Percentiles rank a stretch among this genome's conserved stretches.
These are phyloP conservation scores for Medicago ruthenica DNA, from an alignment of 306 rosid species.

Conservation along the genomic window DNA sequence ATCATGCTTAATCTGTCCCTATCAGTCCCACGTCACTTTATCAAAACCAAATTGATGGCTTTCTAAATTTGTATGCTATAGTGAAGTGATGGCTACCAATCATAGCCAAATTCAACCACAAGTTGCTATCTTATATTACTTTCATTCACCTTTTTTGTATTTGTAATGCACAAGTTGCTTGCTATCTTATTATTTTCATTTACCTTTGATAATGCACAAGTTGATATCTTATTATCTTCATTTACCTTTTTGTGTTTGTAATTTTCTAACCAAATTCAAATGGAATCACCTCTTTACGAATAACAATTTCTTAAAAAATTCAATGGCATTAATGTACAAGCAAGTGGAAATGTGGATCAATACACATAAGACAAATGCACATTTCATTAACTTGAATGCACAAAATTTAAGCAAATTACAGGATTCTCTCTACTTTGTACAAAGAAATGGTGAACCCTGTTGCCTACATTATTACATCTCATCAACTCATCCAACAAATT, in stretches of 20 bases:
- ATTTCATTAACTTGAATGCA: conserved; percentile 40
- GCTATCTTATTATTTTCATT: background rate
- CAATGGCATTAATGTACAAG: background rate
- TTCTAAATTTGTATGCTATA: background rate
- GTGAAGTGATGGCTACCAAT: background rate
- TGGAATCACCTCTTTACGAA: background rate
- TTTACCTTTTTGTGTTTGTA: background rate
- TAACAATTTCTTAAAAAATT: background rate
- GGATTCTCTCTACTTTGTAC: conserved; percentile 52
- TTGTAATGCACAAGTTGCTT: background rate
- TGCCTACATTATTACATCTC: conserved; percentile 43
- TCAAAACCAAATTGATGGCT: background rate
- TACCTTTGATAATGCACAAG: background rate
- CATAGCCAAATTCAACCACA: background rate
- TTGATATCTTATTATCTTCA: background rate
- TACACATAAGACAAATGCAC: conserved; percentile 14
- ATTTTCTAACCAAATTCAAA: conserved; percentile 9
- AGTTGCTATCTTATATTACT: background rate
- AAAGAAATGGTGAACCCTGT: conserved; percentile 23
- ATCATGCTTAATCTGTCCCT: background rate
- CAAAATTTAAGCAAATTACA: conserved; percentile 11
- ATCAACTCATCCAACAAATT: conserved; percentile 15
- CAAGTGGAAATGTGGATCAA: conserved; percentile 5
- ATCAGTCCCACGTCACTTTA: background rate
- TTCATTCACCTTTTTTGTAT: background rate